Evolutionary conservation across 1,284 basidiomycete species (phyloP).

Genomic region (Macrocystidia cucumis): DNA sequence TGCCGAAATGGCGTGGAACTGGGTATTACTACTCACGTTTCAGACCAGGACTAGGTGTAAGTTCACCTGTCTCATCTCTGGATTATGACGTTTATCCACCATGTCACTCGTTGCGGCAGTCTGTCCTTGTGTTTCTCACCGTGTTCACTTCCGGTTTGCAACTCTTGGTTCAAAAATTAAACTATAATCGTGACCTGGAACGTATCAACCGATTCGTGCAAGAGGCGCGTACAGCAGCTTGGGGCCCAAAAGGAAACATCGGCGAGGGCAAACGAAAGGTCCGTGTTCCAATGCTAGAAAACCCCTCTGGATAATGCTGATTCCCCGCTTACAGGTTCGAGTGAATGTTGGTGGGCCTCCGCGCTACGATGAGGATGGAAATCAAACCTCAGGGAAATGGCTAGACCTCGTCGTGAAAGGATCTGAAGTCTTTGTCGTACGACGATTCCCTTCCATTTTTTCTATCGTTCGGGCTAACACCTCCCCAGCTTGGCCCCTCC

Average conservation of each 20-base stretch:
- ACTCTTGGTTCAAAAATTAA: conserved; percentile 71
- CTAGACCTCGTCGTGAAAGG: conserved; percentile 78
- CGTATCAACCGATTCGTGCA: conserved; percentile 61
- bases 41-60: conserved; percentile 78
- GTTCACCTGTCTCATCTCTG: conserved; percentile 15
- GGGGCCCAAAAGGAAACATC: conserved; percentile 65
- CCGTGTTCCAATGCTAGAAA: conserved; percentile 10
- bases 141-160: conserved; percentile 73
- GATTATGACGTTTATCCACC: background rate
- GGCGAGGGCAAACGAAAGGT: conserved; percentile 62
- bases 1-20: conserved; percentile 83
- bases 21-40: conserved; percentile 91
- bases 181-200: conserved; percentile 64
- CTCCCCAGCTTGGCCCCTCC: conserved; percentile 32
- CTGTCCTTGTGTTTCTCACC: conserved; percentile 70
- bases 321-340: conserved; percentile 44
- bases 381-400: conserved; percentile 36
- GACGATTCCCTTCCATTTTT: conserved; percentile 20
- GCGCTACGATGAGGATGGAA: conserved; percentile 48
- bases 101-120: conserved; percentile 26
- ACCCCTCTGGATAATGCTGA: conserved; percentile 4
- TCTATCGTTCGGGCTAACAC: conserved; percentile 4
- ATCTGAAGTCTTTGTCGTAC: conserved; percentile 61
- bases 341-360: conserved; percentile 50
- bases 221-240: conserved; percentile 64